Base-by-base conservation (phyloP, 2,329 filamentous ascomycete genomes). In the Aspergillus cejpii region DNA sequence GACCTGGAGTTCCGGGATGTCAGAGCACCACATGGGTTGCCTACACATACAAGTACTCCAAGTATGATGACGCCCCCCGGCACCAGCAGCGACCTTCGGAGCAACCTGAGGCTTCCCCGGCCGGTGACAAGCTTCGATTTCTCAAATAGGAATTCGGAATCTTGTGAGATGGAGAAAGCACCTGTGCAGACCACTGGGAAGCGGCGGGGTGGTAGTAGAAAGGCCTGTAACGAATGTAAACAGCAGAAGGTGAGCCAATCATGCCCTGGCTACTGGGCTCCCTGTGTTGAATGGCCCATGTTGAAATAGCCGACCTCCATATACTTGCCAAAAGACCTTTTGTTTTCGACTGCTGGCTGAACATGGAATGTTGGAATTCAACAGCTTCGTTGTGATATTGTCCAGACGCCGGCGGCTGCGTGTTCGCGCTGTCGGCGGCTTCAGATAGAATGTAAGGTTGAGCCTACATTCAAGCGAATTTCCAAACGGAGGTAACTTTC, bases 191-290 rank as follows among this genome's bases (percentile, higher is more conserved):
- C 72, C 51, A 79, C 81, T 62, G 72, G 62, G 49, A 68, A 68
- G 49, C 64, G 65, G 52, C 60, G 65, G 53, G 65, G 65, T 45
- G 65, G 65, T 21, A 67, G 64, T 56, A 57, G 65, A 34, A 66
- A 80, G 63, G 80, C 80, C 19, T 83, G 80, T 65, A 83, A 83
- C 56, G 79, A 83, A 61, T 84, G 80, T 65, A 73, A 80, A 47
- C 80, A 84, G 67, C 80, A 84, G 62, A 83, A 83, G 74, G 80
- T 83, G 55, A 65, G 60, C 48, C 42, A 50, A 19, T 37, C 33
- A 12, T 31, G 21, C 31, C 31, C 17, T 34, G 14, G 14, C 31
- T 34, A 19, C 28, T 31, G 31, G 31, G 14, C 15, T 34, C 10
- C 14, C 15, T 15, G 31, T 34, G 31, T 34, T 34, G 31, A 34